Conservation (phyloP, 2,329 filamentous ascomycete species). For the Colletotrichum viniferum region DNA sequence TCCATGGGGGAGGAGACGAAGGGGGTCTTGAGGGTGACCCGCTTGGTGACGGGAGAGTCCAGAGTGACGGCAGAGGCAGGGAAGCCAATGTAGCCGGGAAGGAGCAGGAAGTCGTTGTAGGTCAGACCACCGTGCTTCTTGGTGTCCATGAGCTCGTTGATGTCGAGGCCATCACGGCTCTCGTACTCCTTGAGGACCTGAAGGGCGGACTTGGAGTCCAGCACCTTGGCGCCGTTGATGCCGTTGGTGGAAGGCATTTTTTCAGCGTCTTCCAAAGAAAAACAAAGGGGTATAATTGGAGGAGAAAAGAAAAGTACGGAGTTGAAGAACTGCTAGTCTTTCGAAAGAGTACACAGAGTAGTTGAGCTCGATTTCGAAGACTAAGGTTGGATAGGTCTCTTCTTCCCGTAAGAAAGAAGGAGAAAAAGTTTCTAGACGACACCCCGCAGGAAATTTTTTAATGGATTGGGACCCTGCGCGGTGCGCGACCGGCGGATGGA, state of each 20-base stretch:
- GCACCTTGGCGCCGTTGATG: conserved; percentile 60
- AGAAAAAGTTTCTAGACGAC: conserved; percentile 37
- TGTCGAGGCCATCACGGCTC: conserved; percentile 82
- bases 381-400: conserved; percentile 40
- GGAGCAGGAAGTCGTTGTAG: conserved; percentile 97
- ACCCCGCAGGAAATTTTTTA: conserved; percentile 45
- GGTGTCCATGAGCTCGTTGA: conserved; percentile 87
- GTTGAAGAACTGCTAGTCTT: conserved; percentile 34
- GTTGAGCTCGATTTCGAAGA: conserved; percentile 31
- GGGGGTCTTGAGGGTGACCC: conserved; percentile 93
- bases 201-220: conserved; percentile 77
- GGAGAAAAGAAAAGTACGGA: conserved; percentile 30
- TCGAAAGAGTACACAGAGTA: conserved; percentile 32
- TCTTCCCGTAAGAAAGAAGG: conserved; percentile 59
- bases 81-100: conserved; percentile 98
- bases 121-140: conserved; percentile 91
- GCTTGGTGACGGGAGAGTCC: conserved; percentile 92
- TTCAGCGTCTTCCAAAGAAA: conserved; percentile 25
- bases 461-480: conserved; percentile 13
- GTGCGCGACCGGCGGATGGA: conserved; percentile 10
- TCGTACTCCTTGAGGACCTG: conserved; percentile 84
- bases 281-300: conserved; percentile 28
- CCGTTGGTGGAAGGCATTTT: conserved; percentile 60
- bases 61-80: conserved; percentile 86
- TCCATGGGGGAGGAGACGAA: conserved; percentile 99